phyloP scores from a whole-genome alignment of 2,329 filamentous ascomycete species.

The Trichophyton simii region DNA sequence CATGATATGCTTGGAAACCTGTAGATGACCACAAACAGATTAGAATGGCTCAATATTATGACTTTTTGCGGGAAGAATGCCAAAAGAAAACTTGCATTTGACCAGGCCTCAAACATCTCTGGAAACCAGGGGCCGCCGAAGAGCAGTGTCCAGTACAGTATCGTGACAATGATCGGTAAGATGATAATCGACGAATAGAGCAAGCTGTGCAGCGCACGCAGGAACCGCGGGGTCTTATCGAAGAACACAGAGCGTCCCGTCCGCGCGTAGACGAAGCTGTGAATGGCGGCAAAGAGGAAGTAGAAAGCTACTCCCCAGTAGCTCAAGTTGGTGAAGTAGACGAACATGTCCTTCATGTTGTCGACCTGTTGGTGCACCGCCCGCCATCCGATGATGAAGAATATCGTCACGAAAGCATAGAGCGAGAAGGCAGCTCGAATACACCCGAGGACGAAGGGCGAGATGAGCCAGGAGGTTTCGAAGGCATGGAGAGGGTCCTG shows the following conservation, averaged over 20 bases:
- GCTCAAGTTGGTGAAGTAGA: conserved; percentile 69
- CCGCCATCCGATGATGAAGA: conserved; percentile 57
- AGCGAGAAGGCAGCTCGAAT: conserved; percentile 34
- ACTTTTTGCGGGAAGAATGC: too few species aligned
- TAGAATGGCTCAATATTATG: neutral
- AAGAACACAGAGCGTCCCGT: conserved; percentile 43
- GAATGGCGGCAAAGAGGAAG: conserved; percentile 52
- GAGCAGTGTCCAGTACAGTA: conserved; percentile 57
- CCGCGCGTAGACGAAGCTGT: conserved; percentile 56
- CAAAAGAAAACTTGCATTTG: conserved; percentile 26
- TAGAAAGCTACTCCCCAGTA: conserved; percentile 80
- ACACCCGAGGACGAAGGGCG: conserved; percentile 42
- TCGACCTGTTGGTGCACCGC: conserved; percentile 42
- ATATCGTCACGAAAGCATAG: conserved; percentile 57
- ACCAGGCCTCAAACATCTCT: conserved; percentile 43
- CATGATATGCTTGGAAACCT: conserved; percentile 60
- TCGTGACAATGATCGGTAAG: conserved; percentile 56
- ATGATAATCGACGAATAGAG: conserved; percentile 52
- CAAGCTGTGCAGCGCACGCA: conserved; percentile 53
- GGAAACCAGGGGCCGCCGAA: conserved; percentile 43
- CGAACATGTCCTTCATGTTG: conserved; percentile 49
- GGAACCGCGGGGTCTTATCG: conserved; percentile 45
- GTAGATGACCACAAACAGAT: neutral
- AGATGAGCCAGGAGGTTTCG: conserved; percentile 70
- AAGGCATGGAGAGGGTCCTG: conserved; percentile 49